Evolutionary conservation across 2,329 filamentous ascomycete species (phyloP), one percentile per base, ranked within the genome.

Genomic region (Aspergillus sclerotialis): DNA sequence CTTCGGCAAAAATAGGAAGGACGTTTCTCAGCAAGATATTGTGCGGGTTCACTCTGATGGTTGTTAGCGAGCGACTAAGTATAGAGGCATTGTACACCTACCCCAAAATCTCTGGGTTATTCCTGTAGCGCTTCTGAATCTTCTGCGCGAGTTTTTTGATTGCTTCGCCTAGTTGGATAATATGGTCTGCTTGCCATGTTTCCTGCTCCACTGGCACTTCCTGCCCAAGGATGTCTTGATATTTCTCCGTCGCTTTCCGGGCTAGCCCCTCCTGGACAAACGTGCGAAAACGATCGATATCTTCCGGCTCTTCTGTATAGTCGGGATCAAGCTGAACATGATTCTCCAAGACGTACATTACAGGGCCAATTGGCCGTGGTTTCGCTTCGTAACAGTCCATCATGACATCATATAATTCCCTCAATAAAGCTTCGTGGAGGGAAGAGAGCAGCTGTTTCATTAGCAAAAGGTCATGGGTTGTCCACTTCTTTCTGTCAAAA

Each of bases 321-420:
- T 76, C 73, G 2, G 80, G 73, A 56, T 98, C 89, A 33, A 72
- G 70, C 49, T 84, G 81, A 38, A 98, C 80, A 56, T 96, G 88
- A 34, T 79, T 80, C 39, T 89, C 80, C 24, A 98, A 66, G 21
- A 95, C 68, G 47, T 80, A 82, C 73, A 96, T 80, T 18, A 93
- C 75, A 10, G 80, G 78, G 4, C 82, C 86, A 14, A 94, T 79
- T 25, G 81, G 78, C 4, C 86, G 87, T 8, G 87, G 80, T 52
- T 94, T 95, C n/a, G 74, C 65, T 43, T 94, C 88, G 60, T 90
- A 98, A 48, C 86, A 90, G 46, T 84, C 80, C 67, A 90, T 82
- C 59, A 95, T 75, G n/a, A 84, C 70, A 44, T 89, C 81, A 59
- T 86, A 95, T 12, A 98, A 72, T 52, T 96, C 90, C 35, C 89